A percentile compares a stretch with the other conserved stretches of the same genome.
These are phyloP conservation scores for Vigna hirtella DNA, from an alignment of 306 rosid genomes.

Conservation along the genomic window DNA sequence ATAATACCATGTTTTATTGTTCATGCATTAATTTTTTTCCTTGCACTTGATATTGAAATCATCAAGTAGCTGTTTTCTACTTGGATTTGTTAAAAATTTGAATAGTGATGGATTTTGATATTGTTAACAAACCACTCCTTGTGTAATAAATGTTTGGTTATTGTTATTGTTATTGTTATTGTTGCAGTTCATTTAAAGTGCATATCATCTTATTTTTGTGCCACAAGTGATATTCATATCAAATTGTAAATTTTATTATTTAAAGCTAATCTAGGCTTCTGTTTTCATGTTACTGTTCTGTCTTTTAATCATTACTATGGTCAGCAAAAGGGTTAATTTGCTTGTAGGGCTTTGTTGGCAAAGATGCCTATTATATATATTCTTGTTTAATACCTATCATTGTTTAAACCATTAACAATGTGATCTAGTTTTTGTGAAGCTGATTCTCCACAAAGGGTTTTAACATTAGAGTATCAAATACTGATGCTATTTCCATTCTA, in stretches of 20 bases:
- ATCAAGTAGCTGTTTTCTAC: not conserved
- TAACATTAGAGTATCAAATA: not conserved
- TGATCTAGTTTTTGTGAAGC: not conserved
- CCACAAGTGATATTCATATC: not conserved
- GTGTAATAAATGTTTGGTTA: constrained; percentile 18
- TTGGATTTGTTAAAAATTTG: constrained; percentile 6
- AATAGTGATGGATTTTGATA: not conserved
- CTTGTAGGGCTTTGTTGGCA: constrained; percentile 25
- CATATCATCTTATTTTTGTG: not conserved
- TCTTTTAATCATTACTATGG: not conserved
- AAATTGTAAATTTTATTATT: not conserved
- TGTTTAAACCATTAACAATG: not conserved
- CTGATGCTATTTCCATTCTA: not conserved
- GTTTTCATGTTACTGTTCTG: not conserved
- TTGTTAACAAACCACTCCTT: not conserved
- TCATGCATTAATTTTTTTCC: not conserved
- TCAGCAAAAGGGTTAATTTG: constrained; percentile 3
- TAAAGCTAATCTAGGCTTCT: not conserved
- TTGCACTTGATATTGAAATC: constrained; percentile 6
- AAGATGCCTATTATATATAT: constrained; percentile 18
- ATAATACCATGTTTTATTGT: not conserved
- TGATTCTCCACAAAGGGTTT: not conserved
- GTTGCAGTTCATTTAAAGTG: not conserved
- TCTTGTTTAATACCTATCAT: not conserved
- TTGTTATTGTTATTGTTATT: not conserved